These are phyloP conservation scores for Phialocephala sp. DNA, from an alignment of 2,329 filamentous ascomycete species.

Conservation along the genomic window DNA sequence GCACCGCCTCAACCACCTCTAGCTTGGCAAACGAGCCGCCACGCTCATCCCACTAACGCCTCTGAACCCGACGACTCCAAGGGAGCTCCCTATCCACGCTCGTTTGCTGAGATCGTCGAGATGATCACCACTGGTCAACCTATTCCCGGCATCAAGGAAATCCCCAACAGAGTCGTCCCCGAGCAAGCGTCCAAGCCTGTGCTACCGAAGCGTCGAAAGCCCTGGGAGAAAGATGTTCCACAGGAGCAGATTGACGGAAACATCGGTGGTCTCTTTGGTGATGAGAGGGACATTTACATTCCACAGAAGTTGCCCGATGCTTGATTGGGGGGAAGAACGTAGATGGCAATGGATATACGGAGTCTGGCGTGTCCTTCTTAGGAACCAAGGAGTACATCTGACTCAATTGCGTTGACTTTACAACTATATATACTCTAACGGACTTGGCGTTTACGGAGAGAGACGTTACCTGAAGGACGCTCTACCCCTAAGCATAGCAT, in stretches of 20 bases:
- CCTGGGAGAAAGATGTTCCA: slow-evolving; percentile 74
- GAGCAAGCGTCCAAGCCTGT: slow-evolving; percentile 61
- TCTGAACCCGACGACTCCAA: slow-evolving; percentile 4
- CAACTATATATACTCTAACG: not conserved
- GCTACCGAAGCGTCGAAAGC: slow-evolving; percentile 57
- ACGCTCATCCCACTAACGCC: slow-evolving; percentile 7
- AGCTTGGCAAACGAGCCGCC: slow-evolving; percentile 20
- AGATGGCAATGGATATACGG: not conserved
- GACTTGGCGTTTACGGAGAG: not conserved
- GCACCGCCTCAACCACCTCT: slow-evolving; percentile 7
- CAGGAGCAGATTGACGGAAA: slow-evolving; percentile 41
- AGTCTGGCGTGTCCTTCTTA: not conserved
- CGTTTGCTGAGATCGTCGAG: slow-evolving; percentile 85
- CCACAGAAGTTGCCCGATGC: slow-evolving; percentile 38
- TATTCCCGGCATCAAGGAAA: slow-evolving; percentile 86
- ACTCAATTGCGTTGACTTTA: not conserved
- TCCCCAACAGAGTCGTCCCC: slow-evolving; percentile 78
- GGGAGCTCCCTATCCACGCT: slow-evolving; percentile 76
- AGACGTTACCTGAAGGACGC: not conserved
- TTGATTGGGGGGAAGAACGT: not conserved
- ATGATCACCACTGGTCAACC: slow-evolving; percentile 82
- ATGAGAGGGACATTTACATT: slow-evolving; percentile 37
- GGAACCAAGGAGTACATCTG: not conserved
- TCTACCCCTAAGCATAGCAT: not conserved
- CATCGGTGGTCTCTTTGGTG: slow-evolving; percentile 43